Evolutionary conservation across 192 early-diverging fungal genomes (phyloP).

Genomic region (Umbelopsis sp.): DNA sequence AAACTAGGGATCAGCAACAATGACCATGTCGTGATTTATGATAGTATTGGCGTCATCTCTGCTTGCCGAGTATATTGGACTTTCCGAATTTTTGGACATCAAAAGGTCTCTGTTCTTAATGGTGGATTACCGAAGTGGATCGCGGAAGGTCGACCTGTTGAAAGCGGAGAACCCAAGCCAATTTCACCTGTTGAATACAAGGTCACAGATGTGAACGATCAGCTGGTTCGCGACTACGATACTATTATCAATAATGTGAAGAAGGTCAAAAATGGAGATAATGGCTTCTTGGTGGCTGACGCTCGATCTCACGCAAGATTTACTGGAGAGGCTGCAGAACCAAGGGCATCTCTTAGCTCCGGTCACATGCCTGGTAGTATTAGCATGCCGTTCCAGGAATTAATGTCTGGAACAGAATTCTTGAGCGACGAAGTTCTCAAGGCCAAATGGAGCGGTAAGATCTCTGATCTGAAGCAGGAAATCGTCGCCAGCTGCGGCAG

Average conservation of each 20-base stretch:
- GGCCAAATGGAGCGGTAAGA: constrained; percentile 55
- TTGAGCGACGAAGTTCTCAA: constrained; percentile 57
- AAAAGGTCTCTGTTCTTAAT: constrained; percentile 84
- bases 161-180: constrained; percentile 37
- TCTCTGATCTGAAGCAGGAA: constrained; percentile 68
- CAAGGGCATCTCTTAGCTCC: constrained; percentile 70
- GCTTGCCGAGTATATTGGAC: constrained; percentile 93
- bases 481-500: constrained; percentile 83
- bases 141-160: constrained; percentile 50
- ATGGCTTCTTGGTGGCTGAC: constrained; percentile 63
- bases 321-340: constrained; percentile 75
- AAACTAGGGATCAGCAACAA: constrained; percentile 73
- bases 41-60: constrained; percentile 77
- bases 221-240: constrained; percentile 59
- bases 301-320: constrained; percentile 69
- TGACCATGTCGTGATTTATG: constrained; percentile 93
- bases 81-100: constrained; percentile 91
- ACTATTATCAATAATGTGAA: constrained; percentile 59
- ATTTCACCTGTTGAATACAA: constrained; percentile 41
- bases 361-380: constrained; percentile 85
- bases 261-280: constrained; percentile 25
- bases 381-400: constrained; percentile 69
- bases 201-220: constrained; percentile 25
- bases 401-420: constrained; percentile 61
- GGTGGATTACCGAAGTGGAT: constrained; percentile 89